Evolutionary conservation across 2,329 filamentous ascomycete genomes (phyloP).

Genomic region (Apiospora arundinis): DNA sequence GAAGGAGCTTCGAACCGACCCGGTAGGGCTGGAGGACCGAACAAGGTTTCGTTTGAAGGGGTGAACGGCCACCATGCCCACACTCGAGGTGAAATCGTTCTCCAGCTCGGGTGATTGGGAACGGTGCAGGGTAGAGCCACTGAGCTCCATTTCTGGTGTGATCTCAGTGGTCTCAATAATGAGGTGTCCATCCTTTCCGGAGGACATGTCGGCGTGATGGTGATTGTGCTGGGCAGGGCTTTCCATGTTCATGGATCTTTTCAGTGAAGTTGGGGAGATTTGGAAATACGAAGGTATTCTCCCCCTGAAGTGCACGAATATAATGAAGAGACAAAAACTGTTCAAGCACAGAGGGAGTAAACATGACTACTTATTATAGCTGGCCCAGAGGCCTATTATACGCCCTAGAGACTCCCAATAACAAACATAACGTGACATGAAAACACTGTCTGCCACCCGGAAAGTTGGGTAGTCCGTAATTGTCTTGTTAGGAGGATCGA

Average conservation of each 20-base stretch:
- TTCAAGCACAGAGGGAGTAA: background rate
- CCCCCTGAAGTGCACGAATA: background rate
- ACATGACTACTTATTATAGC: background rate
- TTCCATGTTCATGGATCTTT: background rate
- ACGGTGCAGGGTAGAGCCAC: background rate
- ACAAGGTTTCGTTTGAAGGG: slow-evolving; percentile 2
- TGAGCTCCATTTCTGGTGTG: background rate
- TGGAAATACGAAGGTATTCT: no score
- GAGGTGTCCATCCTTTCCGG: background rate
- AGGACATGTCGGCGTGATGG: background rate
- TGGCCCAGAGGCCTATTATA: background rate
- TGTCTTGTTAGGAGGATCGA: background rate
- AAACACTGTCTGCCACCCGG: background rate
- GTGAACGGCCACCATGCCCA: background rate
- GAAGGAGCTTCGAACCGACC: slow-evolving; percentile 18
- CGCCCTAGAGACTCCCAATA: background rate
- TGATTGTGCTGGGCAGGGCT: background rate
- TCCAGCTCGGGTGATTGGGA: background rate
- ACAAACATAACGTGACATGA: background rate
- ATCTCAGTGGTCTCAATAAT: background rate
- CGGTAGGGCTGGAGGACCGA: slow-evolving; percentile 9
- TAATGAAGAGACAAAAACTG: background rate
- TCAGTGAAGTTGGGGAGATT: background rate
- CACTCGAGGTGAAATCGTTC: background rate
- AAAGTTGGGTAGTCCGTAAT: background rate